Conservation (phyloP, 106 monocot species). For the Platanthera guangdongensis region DNA sequence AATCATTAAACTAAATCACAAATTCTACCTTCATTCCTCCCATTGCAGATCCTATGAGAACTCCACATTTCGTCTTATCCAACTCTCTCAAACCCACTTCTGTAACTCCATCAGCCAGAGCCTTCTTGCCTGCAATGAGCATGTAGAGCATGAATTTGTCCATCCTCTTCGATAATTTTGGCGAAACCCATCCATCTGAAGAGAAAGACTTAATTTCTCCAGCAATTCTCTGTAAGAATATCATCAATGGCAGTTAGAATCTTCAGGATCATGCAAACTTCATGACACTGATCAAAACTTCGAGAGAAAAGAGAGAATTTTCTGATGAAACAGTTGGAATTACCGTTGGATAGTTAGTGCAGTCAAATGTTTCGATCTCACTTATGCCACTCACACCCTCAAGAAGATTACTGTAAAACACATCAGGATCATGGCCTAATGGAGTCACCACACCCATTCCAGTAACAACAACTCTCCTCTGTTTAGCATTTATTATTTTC, state of each 20-base stretch:
- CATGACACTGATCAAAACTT: neutral
- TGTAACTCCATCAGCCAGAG: conserved; percentile 45
- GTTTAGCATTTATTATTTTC: conserved; percentile 39
- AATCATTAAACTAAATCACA: neutral
- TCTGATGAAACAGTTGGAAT: neutral
- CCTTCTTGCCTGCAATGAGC: conserved; percentile 64
- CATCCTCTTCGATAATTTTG: conserved; percentile 62
- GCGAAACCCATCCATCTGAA: conserved; percentile 63
- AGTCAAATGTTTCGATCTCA: conserved; percentile 85
- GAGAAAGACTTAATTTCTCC: conserved; percentile 70
- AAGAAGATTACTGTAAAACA: conserved; percentile 50
- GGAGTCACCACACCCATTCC: conserved; percentile 94
- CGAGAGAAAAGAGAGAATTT: neutral
- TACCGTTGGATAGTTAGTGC: conserved; percentile 74
- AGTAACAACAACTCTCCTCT: conserved; percentile 86
- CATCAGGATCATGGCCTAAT: conserved; percentile 81
- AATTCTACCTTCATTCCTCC: conserved; percentile 58
- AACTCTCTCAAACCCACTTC: conserved; percentile 38
- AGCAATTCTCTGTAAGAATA: conserved; percentile 50
- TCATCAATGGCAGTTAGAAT: neutral
- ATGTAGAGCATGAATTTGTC: conserved; percentile 73
- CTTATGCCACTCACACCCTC: conserved; percentile 50
- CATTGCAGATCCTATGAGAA: conserved; percentile 68
- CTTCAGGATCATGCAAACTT: neutral
- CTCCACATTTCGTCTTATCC: conserved; percentile 58